Conservation (phyloP, 176 grass and related monocot species). For the Avena eriantha region DNA sequence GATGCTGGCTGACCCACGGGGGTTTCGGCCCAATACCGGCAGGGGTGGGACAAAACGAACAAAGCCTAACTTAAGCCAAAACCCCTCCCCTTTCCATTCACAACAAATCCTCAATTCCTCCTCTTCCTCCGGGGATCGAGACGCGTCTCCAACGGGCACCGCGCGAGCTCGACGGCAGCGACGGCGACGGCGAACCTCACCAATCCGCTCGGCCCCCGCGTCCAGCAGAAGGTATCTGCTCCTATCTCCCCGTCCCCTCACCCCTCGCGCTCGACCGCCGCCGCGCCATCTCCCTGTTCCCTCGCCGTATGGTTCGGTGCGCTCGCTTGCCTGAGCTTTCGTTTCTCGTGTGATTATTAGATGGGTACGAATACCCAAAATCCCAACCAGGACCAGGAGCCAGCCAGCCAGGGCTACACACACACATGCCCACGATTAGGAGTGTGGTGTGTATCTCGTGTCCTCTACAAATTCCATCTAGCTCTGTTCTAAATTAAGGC, state of each 20-base stretch:
- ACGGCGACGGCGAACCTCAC: neutral
- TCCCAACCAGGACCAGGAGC: neutral
- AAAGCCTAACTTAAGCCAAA: slow-evolving; percentile 4
- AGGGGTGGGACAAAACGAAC: too few species aligned
- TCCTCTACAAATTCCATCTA: neutral
- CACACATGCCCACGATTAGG: neutral
- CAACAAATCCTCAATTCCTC: slow-evolving; percentile 11
- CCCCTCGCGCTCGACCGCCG: neutral
- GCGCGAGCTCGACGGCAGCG: neutral
- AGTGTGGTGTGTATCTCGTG: neutral
- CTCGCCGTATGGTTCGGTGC: neutral
- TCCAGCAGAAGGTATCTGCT: neutral
- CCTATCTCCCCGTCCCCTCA: neutral
- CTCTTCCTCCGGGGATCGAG: slow-evolving; percentile 17
- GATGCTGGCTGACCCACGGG: too few species aligned
- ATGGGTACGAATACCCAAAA: neutral
- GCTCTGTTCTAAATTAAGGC: neutral
- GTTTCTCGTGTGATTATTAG: neutral
- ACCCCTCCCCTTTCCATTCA: neutral
- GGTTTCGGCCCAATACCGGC: too few species aligned
- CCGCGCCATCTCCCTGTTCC: neutral
- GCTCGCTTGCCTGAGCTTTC: neutral
- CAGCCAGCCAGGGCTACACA: neutral
- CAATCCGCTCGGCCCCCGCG: neutral
- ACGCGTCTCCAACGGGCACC: neutral